Conservation (phyloP, 1,284 basidiomycete genomes). For the Lentinula novae-zelandiae region DNA sequence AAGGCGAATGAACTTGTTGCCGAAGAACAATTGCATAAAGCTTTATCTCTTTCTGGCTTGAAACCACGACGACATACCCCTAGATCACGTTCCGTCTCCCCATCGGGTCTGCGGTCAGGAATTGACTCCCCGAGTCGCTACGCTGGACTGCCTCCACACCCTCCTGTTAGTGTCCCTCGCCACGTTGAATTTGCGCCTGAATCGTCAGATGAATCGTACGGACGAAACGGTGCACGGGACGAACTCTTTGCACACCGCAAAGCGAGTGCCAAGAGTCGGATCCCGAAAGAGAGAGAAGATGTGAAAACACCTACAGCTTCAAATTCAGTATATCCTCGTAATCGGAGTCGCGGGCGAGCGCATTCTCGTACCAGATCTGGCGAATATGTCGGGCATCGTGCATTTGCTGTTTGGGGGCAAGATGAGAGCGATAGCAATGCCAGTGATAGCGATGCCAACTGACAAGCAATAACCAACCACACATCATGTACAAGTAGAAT, state of each 20-base stretch:
- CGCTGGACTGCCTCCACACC: constrained; percentile 59
- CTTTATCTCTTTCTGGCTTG: constrained; percentile 28
- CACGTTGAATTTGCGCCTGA: constrained; percentile 47
- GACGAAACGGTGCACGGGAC: constrained; percentile 30
- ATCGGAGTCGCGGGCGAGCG: constrained; percentile 30
- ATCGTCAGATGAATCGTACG: constrained; percentile 33
- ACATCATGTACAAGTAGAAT: background rate
- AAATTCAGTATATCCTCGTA: constrained; percentile 31
- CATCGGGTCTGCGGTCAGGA: constrained; percentile 51
- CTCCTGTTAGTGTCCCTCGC: constrained; percentile 42
- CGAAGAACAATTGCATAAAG: constrained; percentile 26
- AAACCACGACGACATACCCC: constrained; percentile 28
- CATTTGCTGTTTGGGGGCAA: constrained; percentile 80
- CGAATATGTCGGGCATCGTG: constrained; percentile 47
- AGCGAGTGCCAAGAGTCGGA: constrained; percentile 44
- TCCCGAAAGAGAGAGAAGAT: constrained; percentile 50
- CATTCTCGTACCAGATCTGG: constrained; percentile 35
- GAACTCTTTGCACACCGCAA: constrained; percentile 38
- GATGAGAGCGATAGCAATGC: constrained; percentile 85
- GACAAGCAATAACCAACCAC: background rate
- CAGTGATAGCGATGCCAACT: constrained; percentile 58
- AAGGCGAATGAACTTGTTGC: constrained; percentile 26
- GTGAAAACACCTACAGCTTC: constrained; percentile 60
- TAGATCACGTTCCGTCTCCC: constrained; percentile 39
- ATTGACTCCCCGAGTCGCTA: constrained; percentile 78